Base-by-base conservation (phyloP, 2,329 filamentous ascomycete species). In the Cytospora leucostoma region DNA sequence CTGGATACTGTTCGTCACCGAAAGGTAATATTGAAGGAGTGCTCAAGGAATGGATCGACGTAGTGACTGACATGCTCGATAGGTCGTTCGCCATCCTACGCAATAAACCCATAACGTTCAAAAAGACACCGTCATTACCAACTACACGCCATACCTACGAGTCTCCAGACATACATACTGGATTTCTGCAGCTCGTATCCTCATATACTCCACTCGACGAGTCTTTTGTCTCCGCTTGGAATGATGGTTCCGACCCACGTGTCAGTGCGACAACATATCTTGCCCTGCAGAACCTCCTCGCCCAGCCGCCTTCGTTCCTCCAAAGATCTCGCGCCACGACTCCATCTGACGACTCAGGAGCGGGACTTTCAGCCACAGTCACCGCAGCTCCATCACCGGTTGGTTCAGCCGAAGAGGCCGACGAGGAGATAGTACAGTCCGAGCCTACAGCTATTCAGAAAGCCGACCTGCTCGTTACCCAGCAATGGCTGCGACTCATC, bases 401-500 rank as follows among this genome's bases (percentile, higher is more conserved):
- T 2, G 64, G 54, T 15, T 65, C 64, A 27, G 58, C 60, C 21
- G 65, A 65, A 6, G 65, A 77, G 27, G 69, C 83, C 11, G 81
- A 84, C 58, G 76, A 79, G 44, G 64, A 77, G 19, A 69, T 83
- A 8, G 80, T 84, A 56, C 76, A 79, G 44, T 81, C 83, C 56
- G 72, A 74, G 65, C 73, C 75, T 6, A 88, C 86, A 0, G 85
- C 88, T 63, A 87, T 85, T 21, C 88, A 91, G 68, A 88, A 87
- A 60, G 86, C 89, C 7, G 87, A 91, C 68, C 80, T 91, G 19
- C 79, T 88, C 51, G 83, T 88, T 59, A 90, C 87, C 2, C 88
- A 91, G 71, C 87, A 89, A 69, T 91, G 88, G 88, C 78, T 91
- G 5, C 80, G 85, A 19, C 84, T 87, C 1, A 88, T 90, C 75